Conservation (phyloP, 805 yeast species). For the Scheffersomyces stipitis region DNA sequence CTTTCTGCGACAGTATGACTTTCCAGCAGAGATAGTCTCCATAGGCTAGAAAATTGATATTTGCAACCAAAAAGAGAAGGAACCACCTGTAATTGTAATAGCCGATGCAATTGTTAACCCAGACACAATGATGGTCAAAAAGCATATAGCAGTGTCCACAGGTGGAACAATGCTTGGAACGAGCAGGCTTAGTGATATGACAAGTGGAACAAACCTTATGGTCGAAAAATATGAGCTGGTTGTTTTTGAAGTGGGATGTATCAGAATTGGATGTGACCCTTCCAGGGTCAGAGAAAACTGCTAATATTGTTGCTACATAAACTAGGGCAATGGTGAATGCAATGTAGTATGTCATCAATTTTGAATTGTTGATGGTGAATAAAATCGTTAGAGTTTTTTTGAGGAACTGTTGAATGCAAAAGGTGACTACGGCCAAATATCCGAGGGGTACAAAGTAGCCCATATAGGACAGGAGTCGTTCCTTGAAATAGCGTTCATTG, state of each 20-base stretch:
- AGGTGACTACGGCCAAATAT: slow-evolving; percentile 36
- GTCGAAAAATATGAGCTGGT: slow-evolving; percentile 54
- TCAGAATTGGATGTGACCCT: slow-evolving; percentile 10
- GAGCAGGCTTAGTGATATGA: slow-evolving; percentile 48
- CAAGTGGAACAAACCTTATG: slow-evolving; percentile 51
- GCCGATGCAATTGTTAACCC: slow-evolving; percentile 78
- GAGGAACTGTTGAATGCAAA: slow-evolving; percentile 34
- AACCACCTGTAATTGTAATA: slow-evolving; percentile 63
- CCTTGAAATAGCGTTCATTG: slow-evolving; percentile 22
- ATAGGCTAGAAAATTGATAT: slow-evolving; percentile 28
- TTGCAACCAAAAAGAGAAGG: slow-evolving; percentile 51
- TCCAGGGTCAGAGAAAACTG: slow-evolving; percentile 48
- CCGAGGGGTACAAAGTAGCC: slow-evolving; percentile 48
- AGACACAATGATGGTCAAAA: slow-evolving; percentile 62
- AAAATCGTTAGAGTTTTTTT: slow-evolving; percentile 21
- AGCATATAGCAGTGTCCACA: slow-evolving; percentile 54
- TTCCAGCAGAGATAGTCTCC: slow-evolving; percentile 21
- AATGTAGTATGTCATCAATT: slow-evolving; percentile 17
- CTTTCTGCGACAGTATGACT: slow-evolving; percentile 3
- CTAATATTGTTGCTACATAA: slow-evolving; percentile 34
- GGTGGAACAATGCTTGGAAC: slow-evolving; percentile 63
- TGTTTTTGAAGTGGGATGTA: slow-evolving; percentile 33
- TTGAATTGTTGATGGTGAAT: slow-evolving; percentile 8
- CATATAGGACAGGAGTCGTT: slow-evolving; percentile 17
- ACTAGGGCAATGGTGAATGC: slow-evolving; percentile 29